Evolutionary conservation across 768 basidiomycete species (phyloP).

Genomic region (Boletus rubescentipes): DNA sequence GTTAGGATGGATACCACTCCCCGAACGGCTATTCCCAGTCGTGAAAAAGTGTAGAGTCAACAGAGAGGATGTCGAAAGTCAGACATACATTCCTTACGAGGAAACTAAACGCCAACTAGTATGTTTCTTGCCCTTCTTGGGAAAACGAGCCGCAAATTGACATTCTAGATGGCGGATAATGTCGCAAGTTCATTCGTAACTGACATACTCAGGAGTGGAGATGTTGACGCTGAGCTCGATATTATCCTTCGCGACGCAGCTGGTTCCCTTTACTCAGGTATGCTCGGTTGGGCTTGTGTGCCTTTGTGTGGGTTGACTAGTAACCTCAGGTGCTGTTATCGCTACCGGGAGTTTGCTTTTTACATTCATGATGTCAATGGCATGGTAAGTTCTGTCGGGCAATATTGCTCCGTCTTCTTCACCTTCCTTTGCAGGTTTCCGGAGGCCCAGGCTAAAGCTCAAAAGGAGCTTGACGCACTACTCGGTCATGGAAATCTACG

Average conservation of each 20-base stretch:
- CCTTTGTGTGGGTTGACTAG: neutral
- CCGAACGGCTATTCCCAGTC: neutral
- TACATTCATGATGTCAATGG: slow-evolving; percentile 8
- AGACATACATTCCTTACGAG: slow-evolving; percentile 6
- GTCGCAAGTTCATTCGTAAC: slow-evolving; percentile 5
- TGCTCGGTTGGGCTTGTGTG: neutral
- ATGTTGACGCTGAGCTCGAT: neutral
- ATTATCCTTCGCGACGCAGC: slow-evolving; percentile 6
- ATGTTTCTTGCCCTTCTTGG: neutral
- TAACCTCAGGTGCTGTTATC: slow-evolving; percentile 1
- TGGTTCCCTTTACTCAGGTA: slow-evolving; percentile 7
- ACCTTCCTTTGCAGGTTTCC: neutral
- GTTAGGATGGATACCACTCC: neutral
- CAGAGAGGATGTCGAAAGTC: slow-evolving; percentile 3
- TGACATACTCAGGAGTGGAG: neutral
- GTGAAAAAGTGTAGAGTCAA: neutral
- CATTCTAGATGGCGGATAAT: neutral
- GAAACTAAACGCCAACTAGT: slow-evolving; percentile 5
- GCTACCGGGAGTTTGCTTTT: slow-evolving; percentile 3
- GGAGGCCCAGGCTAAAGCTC: neutral
- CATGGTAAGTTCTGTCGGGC: neutral
- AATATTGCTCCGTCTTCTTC: neutral
- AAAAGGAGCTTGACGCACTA: slow-evolving; percentile 2
- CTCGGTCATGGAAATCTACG: slow-evolving; percentile 8
- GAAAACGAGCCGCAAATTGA: too few species aligned